Evolutionary conservation across 2,329 filamentous ascomycete species (phyloP).

Genomic region (Periconia digitata): DNA sequence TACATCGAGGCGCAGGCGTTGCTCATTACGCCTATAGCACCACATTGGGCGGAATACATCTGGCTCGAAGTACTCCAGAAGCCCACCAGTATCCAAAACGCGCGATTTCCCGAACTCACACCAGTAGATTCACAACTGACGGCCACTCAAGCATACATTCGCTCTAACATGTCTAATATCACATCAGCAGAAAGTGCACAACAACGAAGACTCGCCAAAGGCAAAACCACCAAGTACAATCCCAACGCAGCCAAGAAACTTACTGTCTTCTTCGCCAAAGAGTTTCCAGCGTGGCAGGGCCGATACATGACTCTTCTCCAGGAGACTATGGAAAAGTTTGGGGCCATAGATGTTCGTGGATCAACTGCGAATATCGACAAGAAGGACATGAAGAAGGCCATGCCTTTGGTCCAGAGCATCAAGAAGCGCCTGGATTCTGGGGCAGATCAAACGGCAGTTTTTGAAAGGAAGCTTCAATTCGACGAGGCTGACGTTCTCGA

Average conservation of each 20-base stretch:
- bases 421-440: slow-evolving; percentile 75
- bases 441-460: slow-evolving; percentile 68
- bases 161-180: slow-evolving; percentile 72
- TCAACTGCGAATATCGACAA: slow-evolving; percentile 78
- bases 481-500: slow-evolving; percentile 75
- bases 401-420: slow-evolving; percentile 88
- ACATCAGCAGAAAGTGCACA: slow-evolving; percentile 83
- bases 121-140: slow-evolving; percentile 67
- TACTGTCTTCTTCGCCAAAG: slow-evolving; percentile 76
- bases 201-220: slow-evolving; percentile 88
- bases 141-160: slow-evolving; percentile 80
- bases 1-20: slow-evolving; percentile 87
- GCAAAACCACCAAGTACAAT: slow-evolving; percentile 82
- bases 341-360: slow-evolving; percentile 72
- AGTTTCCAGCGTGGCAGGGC: slow-evolving; percentile 84
- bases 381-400: slow-evolving; percentile 93
- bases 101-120: slow-evolving; percentile 70
- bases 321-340: slow-evolving; percentile 12
- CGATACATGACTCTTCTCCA: slow-evolving; percentile 33
- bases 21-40: slow-evolving; percentile 78
- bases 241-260: slow-evolving; percentile 90
- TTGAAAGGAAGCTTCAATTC: slow-evolving; percentile 83
- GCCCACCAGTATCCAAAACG: slow-evolving; percentile 73
- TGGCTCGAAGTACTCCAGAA: slow-evolving; percentile 88
- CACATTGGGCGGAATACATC: slow-evolving; percentile 92